Percentiles rank a stretch among this genome's conserved stretches.
Conservation (phyloP, 1,139 yeast genomes). For the Chernovozyma aurita region DNA sequence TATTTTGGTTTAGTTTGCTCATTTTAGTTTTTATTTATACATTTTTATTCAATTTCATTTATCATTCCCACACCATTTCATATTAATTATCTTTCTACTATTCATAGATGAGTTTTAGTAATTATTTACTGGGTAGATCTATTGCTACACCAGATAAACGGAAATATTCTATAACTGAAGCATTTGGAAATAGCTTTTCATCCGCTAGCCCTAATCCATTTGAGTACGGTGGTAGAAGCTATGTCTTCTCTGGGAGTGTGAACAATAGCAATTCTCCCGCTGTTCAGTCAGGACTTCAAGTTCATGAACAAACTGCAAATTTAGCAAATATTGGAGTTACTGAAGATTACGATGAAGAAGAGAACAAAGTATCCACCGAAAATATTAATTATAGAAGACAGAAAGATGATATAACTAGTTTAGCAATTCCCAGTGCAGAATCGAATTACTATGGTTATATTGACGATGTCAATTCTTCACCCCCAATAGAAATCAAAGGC, state of each 20-base stretch:
- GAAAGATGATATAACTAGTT: not conserved
- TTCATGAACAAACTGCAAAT: constrained; percentile 63
- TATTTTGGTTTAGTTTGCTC: no score
- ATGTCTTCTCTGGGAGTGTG: constrained; percentile 24
- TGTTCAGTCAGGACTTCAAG: constrained; percentile 44
- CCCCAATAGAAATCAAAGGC: constrained; percentile 22
- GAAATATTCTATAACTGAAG: constrained; percentile 24
- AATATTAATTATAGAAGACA: no score
- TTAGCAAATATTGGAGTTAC: constrained; percentile 60
- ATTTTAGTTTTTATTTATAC: no score
- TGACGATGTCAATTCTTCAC: constrained; percentile 17
- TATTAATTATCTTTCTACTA: no score
- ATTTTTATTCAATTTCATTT: no score
- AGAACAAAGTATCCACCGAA: constrained; percentile 1
- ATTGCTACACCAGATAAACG: constrained; percentile 11
- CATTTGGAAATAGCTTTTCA: constrained; percentile 18
- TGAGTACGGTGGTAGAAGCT: constrained; percentile 44
- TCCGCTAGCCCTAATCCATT: constrained; percentile 23
- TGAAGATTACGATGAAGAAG: constrained; percentile 25
- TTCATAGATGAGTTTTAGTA: constrained; percentile 4
- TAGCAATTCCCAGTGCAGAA: no score
- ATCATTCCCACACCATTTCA: no score
- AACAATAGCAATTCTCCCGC: constrained; percentile 28
- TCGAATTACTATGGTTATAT: constrained; percentile 7
- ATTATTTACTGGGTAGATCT: constrained; percentile 1